Evolutionary conservation across 1,284 basidiomycete species (phyloP), one percentile per base, ranked within the genome.

Genomic region (Heterobasidion annosum): DNA sequence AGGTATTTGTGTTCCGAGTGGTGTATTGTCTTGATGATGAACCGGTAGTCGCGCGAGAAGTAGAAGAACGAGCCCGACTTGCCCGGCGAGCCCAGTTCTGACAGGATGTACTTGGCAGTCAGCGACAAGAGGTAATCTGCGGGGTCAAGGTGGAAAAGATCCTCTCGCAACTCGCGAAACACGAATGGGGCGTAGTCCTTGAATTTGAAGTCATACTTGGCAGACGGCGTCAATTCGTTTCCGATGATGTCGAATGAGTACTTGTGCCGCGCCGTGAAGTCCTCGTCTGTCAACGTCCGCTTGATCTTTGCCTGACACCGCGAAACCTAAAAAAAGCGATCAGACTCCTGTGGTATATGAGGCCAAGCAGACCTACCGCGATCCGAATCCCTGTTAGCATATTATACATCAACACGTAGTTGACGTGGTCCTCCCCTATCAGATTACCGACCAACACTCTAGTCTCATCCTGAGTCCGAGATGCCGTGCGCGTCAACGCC

Each of bases 41-140:
- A 99, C 1, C 95, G 90, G 66, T 98, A 99, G 75, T 99, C 96
- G 47, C 95, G 82, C 12, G 94, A 98, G 69, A 98, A 99, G 75
- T 99, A 99, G 76, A 99, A 99, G 75, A 99, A 99, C 16, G 93
- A 96, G 16, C 96, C 96, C 3, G 92, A 95, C 75, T 99, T 99
- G 48, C 96, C 96, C 0, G 96, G 96, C 2, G 94, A 98, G n/a
- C 96, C 96, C 18, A 99, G 82, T 69, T 99, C 96, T 52, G 93
- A 96, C 40, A 99, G 80, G 67, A 99, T 99, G 73, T 99, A 99
- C 70, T 97, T 98, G 10, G 91, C 88, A 1, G 96, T 99, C 56
- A 99, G 81, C 1, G 94, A 97, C 51, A 98, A 80, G 32, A 99
- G 82, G 70, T 99, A 99, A 70, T 99, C 96, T 51, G 94, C 93